These are phyloP conservation scores for Bacidia rubella DNA, from an alignment of 495 filamentous ascomycete genomes.

Conservation along the genomic window DNA sequence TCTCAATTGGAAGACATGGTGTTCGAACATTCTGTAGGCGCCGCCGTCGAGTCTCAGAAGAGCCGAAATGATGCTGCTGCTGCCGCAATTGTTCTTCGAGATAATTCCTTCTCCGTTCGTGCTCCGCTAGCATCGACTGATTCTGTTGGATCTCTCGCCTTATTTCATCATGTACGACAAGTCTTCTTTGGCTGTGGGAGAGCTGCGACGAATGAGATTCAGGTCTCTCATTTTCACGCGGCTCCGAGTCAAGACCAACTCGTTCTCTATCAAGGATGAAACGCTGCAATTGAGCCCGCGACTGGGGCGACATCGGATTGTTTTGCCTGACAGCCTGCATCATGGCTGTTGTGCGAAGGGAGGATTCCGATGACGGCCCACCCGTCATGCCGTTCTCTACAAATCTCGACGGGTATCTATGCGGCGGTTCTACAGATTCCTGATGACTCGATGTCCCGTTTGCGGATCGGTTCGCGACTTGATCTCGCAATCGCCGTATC, in stretches of 20 bases:
- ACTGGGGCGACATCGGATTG: slow-evolving; percentile 33
- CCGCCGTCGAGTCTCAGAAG: slow-evolving; percentile 37
- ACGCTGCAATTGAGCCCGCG: slow-evolving; percentile 22
- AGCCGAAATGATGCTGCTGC: slow-evolving; percentile 3
- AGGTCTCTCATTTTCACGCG: slow-evolving; percentile 3
- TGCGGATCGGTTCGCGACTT: background rate
- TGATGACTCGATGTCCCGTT: slow-evolving; percentile 3
- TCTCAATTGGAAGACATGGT: slow-evolving; percentile 25
- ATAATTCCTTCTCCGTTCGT: slow-evolving; percentile 8
- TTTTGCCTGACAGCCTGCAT: slow-evolving; percentile 38
- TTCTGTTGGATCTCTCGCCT: slow-evolving; percentile 13
- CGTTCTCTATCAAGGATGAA: slow-evolving; percentile 35
- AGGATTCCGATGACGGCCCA: slow-evolving; percentile 11
- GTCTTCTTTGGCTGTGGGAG: slow-evolving; percentile 14
- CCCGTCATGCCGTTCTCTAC: slow-evolving; percentile 5
- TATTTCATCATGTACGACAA: slow-evolving; percentile 8
- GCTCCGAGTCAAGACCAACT: slow-evolving; percentile 18
- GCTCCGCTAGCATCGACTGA: slow-evolving; percentile 6
- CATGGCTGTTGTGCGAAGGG: slow-evolving; percentile 29
- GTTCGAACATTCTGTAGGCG: slow-evolving; percentile 34
- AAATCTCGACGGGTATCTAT: slow-evolving; percentile 5
- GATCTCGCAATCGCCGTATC: slow-evolving; percentile 10
- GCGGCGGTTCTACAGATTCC: slow-evolving; percentile 4
- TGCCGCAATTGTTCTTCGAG: slow-evolving; percentile 14
- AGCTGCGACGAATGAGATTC: slow-evolving; percentile 2